Conservation (phyloP, 306 rosid genomes). For the Begonia peltatifolia region DNA sequence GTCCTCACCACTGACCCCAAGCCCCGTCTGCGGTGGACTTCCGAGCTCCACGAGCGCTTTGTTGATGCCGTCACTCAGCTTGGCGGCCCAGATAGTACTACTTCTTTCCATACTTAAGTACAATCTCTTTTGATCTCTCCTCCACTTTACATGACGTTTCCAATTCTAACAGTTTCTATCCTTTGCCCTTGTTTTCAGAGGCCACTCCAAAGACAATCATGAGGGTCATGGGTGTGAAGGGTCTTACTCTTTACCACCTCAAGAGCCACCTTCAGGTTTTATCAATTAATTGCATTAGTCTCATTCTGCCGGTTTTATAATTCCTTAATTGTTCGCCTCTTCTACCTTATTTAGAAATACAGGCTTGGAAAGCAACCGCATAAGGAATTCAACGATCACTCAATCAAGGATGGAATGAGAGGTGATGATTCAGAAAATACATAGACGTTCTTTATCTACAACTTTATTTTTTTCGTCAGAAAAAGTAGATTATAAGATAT, state of each 20-base stretch:
- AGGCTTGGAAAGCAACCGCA: conserved; percentile 99
- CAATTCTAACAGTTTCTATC: not conserved
- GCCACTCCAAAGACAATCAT: conserved; percentile 98
- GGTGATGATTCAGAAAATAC: not conserved
- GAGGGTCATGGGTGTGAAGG: conserved; percentile 99
- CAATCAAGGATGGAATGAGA: conserved; percentile 75
- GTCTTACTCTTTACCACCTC: conserved; percentile 98
- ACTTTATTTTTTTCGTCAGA: too few species aligned
- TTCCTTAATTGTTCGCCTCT: not conserved
- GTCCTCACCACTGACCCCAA: conserved; percentile 99
- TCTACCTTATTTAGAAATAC: conserved; percentile 41
- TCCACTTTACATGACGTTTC: not conserved
- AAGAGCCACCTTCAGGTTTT: conserved; percentile 98
- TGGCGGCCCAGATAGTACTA: conserved; percentile 91
- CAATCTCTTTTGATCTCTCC: not conserved
- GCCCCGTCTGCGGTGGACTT: conserved; percentile 99
- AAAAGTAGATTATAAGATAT: not conserved
- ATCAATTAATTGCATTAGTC: not conserved
- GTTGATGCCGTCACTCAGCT: conserved; percentile 98
- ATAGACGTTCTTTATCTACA: not conserved
- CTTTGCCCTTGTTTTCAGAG: conserved; percentile 28
- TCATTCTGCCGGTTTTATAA: conserved; percentile 4
- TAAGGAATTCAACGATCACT: conserved; percentile 95
- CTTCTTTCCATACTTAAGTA: not conserved
- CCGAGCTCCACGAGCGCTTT: conserved; percentile 95